A percentile compares a stretch with the other conserved stretches of the same genome.
These are phyloP conservation scores for Aspergillus sclerotiicarbonarius DNA, from an alignment of 495 filamentous ascomycete genomes.

Conservation along the genomic window DNA sequence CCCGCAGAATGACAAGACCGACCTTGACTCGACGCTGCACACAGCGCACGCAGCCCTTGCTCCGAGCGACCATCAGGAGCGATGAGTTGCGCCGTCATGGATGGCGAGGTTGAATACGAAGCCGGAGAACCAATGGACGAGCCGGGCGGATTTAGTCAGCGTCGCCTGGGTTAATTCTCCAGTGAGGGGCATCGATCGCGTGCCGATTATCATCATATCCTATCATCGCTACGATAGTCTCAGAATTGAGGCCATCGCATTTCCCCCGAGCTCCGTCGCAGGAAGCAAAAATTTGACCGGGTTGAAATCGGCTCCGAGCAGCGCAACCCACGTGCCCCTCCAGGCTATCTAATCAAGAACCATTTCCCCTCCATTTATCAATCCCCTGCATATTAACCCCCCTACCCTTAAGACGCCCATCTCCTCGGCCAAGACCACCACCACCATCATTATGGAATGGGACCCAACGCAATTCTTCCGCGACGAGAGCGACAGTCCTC, in stretches of 20 bases:
- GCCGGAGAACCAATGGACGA: not conserved
- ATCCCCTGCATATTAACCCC: not conserved
- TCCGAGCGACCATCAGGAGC: slow-evolving; percentile 46
- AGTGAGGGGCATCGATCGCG: too few species aligned
- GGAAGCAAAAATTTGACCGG: too few species aligned
- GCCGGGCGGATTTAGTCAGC: slow-evolving; percentile 1
- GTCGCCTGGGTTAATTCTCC: not conserved
- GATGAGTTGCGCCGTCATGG: not conserved
- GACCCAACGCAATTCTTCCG: slow-evolving; percentile 52
- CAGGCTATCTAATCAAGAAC: too few species aligned
- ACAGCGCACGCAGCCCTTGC: slow-evolving; percentile 52
- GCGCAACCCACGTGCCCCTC: too few species aligned
- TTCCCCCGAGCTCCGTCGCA: too few species aligned
- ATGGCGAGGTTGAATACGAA: not conserved
- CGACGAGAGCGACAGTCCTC: slow-evolving; percentile 18
- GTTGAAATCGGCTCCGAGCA: too few species aligned
- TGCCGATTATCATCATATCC: too few species aligned
- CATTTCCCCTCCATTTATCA: not conserved
- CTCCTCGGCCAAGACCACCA: not conserved
- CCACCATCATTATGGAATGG: slow-evolving; percentile 31
- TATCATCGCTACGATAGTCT: too few species aligned
- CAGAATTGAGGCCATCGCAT: too few species aligned
- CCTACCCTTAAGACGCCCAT: not conserved
- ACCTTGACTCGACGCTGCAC: slow-evolving; percentile 38
- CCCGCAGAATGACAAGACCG: not conserved